phyloP scores from a whole-genome alignment of 495 filamentous ascomycete species.

The Rhypophila decipiens region DNA sequence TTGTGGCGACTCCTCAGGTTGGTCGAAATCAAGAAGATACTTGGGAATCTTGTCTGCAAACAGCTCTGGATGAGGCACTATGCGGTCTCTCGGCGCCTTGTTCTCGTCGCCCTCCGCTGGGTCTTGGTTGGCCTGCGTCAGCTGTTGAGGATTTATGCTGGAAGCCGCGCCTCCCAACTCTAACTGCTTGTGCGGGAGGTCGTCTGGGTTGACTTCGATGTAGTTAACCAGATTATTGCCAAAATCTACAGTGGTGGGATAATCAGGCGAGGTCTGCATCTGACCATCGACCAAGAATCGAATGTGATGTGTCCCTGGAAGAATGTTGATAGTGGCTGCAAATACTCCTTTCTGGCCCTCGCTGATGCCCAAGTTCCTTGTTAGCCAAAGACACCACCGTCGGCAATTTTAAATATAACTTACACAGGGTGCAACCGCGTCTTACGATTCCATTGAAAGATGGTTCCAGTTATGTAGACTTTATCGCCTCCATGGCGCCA shows the following conservation, averaged over 20 bases:
- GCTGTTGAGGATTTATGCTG: constrained; percentile 22
- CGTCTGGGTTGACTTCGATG: constrained; percentile 82
- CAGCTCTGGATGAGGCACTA: constrained; percentile 34
- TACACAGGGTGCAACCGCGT: constrained; percentile 78
- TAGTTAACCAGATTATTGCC: constrained; percentile 97
- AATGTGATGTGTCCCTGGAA: constrained; percentile 90
- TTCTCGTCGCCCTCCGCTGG: constrained; percentile 26
- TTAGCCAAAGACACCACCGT: no score
- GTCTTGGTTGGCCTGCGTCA: constrained; percentile 24
- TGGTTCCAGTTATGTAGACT: constrained; percentile 94
- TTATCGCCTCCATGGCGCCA: constrained; percentile 77
- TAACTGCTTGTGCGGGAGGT: constrained; percentile 26
- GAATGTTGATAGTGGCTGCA: constrained; percentile 70
- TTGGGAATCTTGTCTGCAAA: constrained; percentile 67
- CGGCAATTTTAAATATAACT: constrained; percentile 26
- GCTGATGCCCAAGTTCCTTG: constrained; percentile 21
- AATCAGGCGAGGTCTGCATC: constrained; percentile 77
- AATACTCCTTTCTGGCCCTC: constrained; percentile 53
- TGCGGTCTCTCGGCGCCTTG: constrained; percentile 34
- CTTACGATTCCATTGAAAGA: constrained; percentile 92
- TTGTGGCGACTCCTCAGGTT: constrained; percentile 64
- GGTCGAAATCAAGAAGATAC: constrained; percentile 80
- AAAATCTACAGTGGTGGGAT: constrained; percentile 93
- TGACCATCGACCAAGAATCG: constrained; percentile 92
- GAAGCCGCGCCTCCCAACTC: constrained; percentile 8